phyloP scores from a whole-genome alignment of 202 grass and related monocot species.

The Digitaria exilis region DNA sequence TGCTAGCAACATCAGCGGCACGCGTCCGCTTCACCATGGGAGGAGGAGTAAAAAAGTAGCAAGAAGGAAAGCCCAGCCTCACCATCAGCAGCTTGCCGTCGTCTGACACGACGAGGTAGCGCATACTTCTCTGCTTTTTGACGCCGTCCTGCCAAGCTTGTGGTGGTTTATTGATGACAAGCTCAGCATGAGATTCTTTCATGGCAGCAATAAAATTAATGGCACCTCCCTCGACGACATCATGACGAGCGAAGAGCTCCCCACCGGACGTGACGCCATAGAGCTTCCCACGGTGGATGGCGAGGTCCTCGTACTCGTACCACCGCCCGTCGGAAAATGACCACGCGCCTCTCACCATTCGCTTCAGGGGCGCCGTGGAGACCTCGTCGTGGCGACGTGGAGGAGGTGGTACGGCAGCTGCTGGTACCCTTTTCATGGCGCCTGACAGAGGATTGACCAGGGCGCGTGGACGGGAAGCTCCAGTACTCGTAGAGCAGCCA shows the following conservation, averaged over 20 bases:
- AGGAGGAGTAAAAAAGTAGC: too few relatives aligned
- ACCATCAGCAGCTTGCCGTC: background rate
- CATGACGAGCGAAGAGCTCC: background rate
- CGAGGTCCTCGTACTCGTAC: slow-evolving; percentile 14
- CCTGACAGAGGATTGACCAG: background rate
- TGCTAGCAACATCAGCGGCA: too few relatives aligned
- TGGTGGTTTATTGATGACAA: too few relatives aligned
- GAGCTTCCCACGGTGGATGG: background rate
- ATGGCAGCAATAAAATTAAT: too few relatives aligned
- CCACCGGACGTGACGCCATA: background rate
- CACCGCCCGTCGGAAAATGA: background rate
- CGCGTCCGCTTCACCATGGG: too few relatives aligned
- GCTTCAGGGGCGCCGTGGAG: too few relatives aligned
- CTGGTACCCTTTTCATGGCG: background rate
- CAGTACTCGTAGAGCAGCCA: background rate
- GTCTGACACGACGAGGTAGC: background rate
- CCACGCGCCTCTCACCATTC: too few relatives aligned
- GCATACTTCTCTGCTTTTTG: background rate
- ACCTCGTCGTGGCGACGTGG: background rate
- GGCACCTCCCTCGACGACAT: background rate
- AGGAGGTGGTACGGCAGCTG: too few relatives aligned
- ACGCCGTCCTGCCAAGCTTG: too few relatives aligned
- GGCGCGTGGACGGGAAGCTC: background rate
- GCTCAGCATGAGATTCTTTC: too few relatives aligned
- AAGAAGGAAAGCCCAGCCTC: too few relatives aligned